Evolutionary conservation across 2,329 filamentous ascomycete species (phyloP).

Genomic region (Acephala macrosclerotiorum): DNA sequence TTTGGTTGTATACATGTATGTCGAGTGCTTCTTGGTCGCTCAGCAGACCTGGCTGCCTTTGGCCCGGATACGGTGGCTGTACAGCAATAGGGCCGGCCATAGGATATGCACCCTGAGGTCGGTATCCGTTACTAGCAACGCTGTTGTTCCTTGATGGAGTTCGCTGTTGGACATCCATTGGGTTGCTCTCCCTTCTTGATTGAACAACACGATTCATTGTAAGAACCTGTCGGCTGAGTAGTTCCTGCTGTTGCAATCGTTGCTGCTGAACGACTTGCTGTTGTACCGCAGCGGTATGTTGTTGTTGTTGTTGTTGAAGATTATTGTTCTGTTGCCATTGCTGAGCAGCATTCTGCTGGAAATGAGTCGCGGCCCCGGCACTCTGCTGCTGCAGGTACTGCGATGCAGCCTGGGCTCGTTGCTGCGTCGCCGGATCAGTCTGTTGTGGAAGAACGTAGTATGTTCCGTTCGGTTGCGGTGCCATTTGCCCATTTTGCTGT

Average conservation of each 20-base stretch:
- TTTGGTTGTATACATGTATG: conserved; percentile 18
- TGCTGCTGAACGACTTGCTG: conserved; percentile 21
- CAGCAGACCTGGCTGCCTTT: not conserved
- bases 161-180: conserved; percentile 19
- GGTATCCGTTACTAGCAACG: conserved; percentile 29
- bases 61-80: not conserved
- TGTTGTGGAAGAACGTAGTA: not conserved
- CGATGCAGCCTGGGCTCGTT: conserved; percentile 13
- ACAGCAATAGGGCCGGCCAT: not conserved
- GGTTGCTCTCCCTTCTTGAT: conserved; percentile 24
- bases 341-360: conserved; percentile 20
- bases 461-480: not conserved
- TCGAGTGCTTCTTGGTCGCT: conserved; percentile 26
- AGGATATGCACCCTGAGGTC: conserved; percentile 17
- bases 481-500: conserved; percentile 3
- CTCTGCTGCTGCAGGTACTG: conserved; percentile 14
- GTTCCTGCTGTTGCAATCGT: conserved; percentile 18
- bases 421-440: conserved; percentile 12
- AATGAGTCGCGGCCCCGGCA: too few species aligned
- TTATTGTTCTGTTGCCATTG: conserved; percentile 16
- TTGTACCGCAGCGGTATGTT: conserved; percentile 8
- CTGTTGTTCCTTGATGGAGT: conserved; percentile 30
- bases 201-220: conserved; percentile 28
- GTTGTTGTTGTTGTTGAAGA: conserved; percentile 16
- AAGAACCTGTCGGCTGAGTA: conserved; percentile 27